Percentiles rank a stretch among this genome's conserved stretches.
Evolutionary conservation across 192 early-diverging fungal species (phyloP).

Genomic region (Borealophlyctis nickersoniae): DNA sequence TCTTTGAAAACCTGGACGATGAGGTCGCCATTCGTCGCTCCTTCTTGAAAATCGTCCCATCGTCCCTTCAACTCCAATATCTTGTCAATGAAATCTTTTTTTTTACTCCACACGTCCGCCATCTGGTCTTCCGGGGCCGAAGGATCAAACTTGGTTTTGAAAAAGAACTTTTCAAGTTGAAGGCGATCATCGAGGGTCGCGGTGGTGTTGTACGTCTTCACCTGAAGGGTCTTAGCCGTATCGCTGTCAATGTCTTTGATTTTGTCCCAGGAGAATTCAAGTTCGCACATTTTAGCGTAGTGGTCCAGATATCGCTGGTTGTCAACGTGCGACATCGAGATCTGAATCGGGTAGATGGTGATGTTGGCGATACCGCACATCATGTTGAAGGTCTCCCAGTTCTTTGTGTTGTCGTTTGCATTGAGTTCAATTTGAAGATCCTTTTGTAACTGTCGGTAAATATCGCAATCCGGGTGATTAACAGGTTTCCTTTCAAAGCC

Average conservation of each 20-base stretch:
- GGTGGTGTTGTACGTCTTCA: neutral
- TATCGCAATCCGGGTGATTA: slow-evolving; percentile 1
- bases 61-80: neutral
- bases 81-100: neutral
- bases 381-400: slow-evolving; percentile 14
- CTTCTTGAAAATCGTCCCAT: neutral
- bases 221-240: neutral
- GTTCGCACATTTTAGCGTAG: neutral
- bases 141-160: neutral
- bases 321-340: neutral
- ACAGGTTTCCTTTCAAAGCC: neutral
- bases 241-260: neutral
- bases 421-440: slow-evolving; percentile 13
- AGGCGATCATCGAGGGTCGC: slow-evolving; percentile 9
- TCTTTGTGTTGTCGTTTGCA: slow-evolving; percentile 11
- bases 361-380: slow-evolving; percentile 15
- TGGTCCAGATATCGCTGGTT: slow-evolving; percentile 8
- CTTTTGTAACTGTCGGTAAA: slow-evolving; percentile 15
- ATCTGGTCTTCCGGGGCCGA: neutral
- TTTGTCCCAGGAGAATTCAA: slow-evolving; percentile 2
- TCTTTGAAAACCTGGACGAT: slow-evolving; percentile 5
- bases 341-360: slow-evolving; percentile 2
- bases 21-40: neutral
- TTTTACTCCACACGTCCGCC: neutral
- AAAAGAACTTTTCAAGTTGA: slow-evolving; percentile 4